Conservation (phyloP, 2,329 filamentous ascomycete species). For the Pleoardoris graminearum region DNA sequence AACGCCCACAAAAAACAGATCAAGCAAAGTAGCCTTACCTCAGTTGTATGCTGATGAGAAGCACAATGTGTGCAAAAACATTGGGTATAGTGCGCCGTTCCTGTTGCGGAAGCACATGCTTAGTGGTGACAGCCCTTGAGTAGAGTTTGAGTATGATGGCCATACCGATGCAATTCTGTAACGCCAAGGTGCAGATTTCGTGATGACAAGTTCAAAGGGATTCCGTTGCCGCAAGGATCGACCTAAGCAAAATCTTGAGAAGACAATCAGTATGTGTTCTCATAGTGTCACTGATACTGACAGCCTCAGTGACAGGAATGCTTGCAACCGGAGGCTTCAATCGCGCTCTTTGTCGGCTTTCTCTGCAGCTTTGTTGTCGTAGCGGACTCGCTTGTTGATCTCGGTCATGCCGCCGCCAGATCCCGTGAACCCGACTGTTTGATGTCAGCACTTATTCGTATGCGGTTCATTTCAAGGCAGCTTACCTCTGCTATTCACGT, state of each 20-base stretch:
- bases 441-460: neutral
- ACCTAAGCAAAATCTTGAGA: neutral
- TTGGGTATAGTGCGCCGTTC: slow-evolving; percentile 35
- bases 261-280: neutral
- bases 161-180: slow-evolving; percentile 32
- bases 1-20: neutral
- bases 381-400: slow-evolving; percentile 77
- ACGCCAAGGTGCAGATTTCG: slow-evolving; percentile 20
- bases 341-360: slow-evolving; percentile 29
- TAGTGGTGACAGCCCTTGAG: slow-evolving; percentile 20
- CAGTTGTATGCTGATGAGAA: neutral
- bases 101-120: slow-evolving; percentile 22
- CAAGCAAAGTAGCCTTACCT: neutral
- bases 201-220: neutral
- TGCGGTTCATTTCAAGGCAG: slow-evolving; percentile 24
- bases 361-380: slow-evolving; percentile 65
- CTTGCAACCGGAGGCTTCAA: neutral
- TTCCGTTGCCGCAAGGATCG: neutral
- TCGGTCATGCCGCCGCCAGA: slow-evolving; percentile 96
- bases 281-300: neutral
- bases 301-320: neutral
- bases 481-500: slow-evolving; percentile 82
- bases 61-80: neutral
- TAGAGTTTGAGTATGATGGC: slow-evolving; percentile 13
- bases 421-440: slow-evolving; percentile 87